Conservation (phyloP, 345 rosid genomes). For the Gossypium thurberi region DNA sequence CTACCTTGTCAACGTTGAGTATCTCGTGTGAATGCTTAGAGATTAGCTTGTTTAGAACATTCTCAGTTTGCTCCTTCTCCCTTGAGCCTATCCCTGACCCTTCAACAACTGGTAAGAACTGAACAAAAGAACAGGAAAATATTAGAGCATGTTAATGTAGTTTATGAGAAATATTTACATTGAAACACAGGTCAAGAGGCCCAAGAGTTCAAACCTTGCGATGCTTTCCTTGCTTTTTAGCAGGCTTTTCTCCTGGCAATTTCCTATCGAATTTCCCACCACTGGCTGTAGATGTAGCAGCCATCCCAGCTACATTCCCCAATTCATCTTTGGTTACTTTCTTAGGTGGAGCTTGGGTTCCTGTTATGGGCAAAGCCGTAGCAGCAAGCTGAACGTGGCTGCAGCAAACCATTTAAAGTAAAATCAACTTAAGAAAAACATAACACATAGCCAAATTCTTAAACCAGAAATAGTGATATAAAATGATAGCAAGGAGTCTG, state of each 20-base stretch:
- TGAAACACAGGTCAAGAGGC: not conserved
- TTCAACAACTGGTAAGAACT: conserved; percentile 80
- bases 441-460: not conserved
- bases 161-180: not conserved
- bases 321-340: conserved; percentile 66
- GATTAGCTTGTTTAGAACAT: conserved; percentile 66
- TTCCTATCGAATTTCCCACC: conserved; percentile 95
- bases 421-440: not conserved
- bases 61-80: conserved; percentile 79
- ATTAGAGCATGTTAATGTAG: not conserved
- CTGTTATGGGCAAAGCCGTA: conserved; percentile 78
- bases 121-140: conserved; percentile 10
- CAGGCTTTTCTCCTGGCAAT: conserved; percentile 76
- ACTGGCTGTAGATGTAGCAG: conserved; percentile 90
- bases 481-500: not conserved
- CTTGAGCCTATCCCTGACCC: conserved; percentile 45
- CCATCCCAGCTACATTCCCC: conserved; percentile 83
- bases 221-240: conserved; percentile 68
- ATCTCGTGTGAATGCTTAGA: conserved; percentile 83
- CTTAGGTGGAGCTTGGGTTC: conserved; percentile 59
- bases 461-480: not conserved
- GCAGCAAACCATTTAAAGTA: conserved; percentile 19
- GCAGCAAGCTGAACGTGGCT: conserved; percentile 92
- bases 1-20: conserved; percentile 75
- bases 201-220: conserved; percentile 54